Evolutionary conservation across 129 eudicot genomes (phyloP).

Genomic region (Arctium minus): DNA sequence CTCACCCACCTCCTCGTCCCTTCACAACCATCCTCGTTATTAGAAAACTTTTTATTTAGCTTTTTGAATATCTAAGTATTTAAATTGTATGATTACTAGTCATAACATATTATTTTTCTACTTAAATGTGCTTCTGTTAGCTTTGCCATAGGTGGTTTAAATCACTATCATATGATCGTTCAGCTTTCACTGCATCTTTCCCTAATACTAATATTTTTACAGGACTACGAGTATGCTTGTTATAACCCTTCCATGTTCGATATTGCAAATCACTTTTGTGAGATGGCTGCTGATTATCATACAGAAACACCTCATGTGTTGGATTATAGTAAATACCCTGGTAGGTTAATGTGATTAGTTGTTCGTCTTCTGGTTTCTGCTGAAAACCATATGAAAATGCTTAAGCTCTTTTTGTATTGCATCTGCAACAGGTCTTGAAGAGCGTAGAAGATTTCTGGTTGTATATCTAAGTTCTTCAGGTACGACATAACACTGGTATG

Average conservation of each 20-base stretch:
- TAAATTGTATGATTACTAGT: neutral
- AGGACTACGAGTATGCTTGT: slow-evolving; percentile 97
- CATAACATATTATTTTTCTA: neutral
- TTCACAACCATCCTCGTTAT: neutral
- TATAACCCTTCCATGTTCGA: slow-evolving; percentile 85
- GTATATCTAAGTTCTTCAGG: slow-evolving; percentile 65
- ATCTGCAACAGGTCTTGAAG: slow-evolving; percentile 49
- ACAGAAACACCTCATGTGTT: slow-evolving; percentile 88
- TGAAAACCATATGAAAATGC: neutral
- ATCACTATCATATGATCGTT: neutral
- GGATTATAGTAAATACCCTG: slow-evolving; percentile 88
- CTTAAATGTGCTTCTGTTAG: neutral
- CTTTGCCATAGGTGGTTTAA: neutral
- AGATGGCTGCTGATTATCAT: slow-evolving; percentile 99
- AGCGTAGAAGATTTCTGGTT: slow-evolving; percentile 63
- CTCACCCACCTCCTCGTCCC: neutral
- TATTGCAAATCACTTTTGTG: slow-evolving; percentile 95
- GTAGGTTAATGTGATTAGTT: slow-evolving; percentile 32
- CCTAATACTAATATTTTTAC: slow-evolving; percentile 14
- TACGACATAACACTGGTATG: slow-evolving; percentile 2
- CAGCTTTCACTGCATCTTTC: neutral
- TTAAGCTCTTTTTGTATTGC: slow-evolving; percentile 5
- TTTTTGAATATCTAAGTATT: neutral
- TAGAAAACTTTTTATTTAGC: neutral
- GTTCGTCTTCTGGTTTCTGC: slow-evolving; percentile 1